Percentiles rank a stretch among this genome's conserved stretches.
These are phyloP conservation scores for Kwoniella heveanensis DNA, from an alignment of 768 basidiomycete species.

Conservation along the genomic window DNA sequence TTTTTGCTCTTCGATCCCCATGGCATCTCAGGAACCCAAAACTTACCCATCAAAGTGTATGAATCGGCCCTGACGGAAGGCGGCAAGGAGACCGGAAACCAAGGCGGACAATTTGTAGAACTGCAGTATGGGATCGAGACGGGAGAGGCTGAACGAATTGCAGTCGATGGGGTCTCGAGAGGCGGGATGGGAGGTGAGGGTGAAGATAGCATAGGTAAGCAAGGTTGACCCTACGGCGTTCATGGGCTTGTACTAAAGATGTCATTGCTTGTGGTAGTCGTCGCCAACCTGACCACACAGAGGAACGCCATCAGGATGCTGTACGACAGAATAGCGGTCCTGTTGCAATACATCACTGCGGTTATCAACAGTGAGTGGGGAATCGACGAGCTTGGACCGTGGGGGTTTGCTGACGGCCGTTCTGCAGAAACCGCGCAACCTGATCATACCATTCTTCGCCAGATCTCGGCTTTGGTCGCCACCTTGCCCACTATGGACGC, in stretches of 20 bases:
- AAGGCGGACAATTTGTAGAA: conserved; percentile 76
- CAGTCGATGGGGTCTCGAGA: conserved; percentile 91
- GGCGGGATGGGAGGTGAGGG: conserved; percentile 60
- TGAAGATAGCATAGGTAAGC: conserved; percentile 76
- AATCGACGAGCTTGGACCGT: neutral
- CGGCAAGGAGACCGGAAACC: conserved; percentile 59
- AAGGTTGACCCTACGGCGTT: neutral
- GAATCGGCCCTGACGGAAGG: conserved; percentile 79
- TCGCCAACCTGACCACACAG: conserved; percentile 86
- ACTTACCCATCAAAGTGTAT: conserved; percentile 88
- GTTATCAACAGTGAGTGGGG: conserved; percentile 68
- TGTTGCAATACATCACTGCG: conserved; percentile 81
- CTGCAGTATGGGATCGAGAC: conserved; percentile 88
- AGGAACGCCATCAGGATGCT: conserved; percentile 96
- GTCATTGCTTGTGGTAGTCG: conserved; percentile 71
- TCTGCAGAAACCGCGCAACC: conserved; percentile 67
- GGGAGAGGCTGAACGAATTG: conserved; percentile 97
- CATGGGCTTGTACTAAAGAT: too few relatives aligned
- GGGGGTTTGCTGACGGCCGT: neutral
- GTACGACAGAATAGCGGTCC: conserved; percentile 79
- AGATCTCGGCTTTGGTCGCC: conserved; percentile 80
- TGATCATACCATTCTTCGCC: conserved; percentile 79
- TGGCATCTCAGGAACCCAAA: conserved; percentile 61
- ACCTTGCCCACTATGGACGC: conserved; percentile 85
- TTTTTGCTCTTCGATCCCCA: conserved; percentile 67